Evolutionary conservation across 1,284 basidiomycete species (phyloP), one percentile per base, ranked within the genome.

Genomic region (Cryptococcus jaspeensis): DNA sequence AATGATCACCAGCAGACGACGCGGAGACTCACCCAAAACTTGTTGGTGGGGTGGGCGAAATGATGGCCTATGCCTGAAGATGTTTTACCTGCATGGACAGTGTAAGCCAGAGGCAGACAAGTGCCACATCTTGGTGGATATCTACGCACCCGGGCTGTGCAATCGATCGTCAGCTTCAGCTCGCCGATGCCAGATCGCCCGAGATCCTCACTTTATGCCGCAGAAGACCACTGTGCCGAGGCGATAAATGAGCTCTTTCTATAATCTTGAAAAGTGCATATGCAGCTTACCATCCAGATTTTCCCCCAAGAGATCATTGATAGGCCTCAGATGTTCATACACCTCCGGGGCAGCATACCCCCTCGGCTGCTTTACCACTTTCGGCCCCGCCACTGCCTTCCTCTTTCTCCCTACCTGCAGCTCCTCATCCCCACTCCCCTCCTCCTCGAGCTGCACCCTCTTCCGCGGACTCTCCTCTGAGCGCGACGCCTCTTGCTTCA

Each of bases 41-140:
- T 76, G 68, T 90, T 90, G 0, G 84, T 84, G 1, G 84, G 84
- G 63, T 86, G 83, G 0, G 84, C 86, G 67, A 85, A 90, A 69
- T 89, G 87, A 69, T 87, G 84, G 0, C 87, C 87, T 5, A 81
- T 76, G 52, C 80, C 78, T 0, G 86, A 84, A 1, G 85, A 87
- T 64, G 73, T 80, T 53, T 83, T 75, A 1, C 87, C 87, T 15
- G 84, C 84, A 66, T 4, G 62, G 49, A 43, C 50, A 28, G 40
- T 16, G 35, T 35, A 39, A 46, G 20, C 23, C 18, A 53, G 12
- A 48, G 23, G 20, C 41, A 9, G 40, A 20, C 15, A 18, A 12
- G 5, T 1, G 20, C 35, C 25, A 42, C 40, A 35, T 15, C 3
- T 16, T 15, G 32, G 16, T 46, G 9, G 25, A 20, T 20, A 20